Evolutionary conservation across 2,329 filamentous ascomycete species (phyloP), one percentile per base, ranked within the genome.

Genomic region (Drechslerella coelobrocha): DNA sequence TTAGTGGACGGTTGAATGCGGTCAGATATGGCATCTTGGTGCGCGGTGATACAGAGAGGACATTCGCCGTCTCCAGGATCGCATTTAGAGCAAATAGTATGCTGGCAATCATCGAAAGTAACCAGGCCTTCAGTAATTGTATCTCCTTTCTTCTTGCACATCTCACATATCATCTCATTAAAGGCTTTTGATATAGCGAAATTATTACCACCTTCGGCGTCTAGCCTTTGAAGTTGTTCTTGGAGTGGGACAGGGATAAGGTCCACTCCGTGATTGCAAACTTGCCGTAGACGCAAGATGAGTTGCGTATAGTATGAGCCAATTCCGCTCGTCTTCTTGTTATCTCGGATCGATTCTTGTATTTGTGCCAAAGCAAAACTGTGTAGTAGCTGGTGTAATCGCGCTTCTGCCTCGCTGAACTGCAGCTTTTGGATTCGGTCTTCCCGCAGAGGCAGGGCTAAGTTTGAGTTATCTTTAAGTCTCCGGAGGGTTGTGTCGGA

Each of bases 401-500:
- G 8, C 19, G 21, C 34, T 52, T 71, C 45, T 41, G 68, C n/a
- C 2, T 31, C 23, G 14, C n/a, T 24, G 23, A 73, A 61, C 21
- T 73, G 41, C 1, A 77, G 48, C 26, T 50, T 66, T 24, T 65
- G 56, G 31, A 54, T 37, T n/a, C 31, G 23, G n/a, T 72, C 53
- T 9, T 41, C 48, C n/a, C 51, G 57, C 2, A 23, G 31, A 1
- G 65, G 72, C 24, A 73, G 56, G 3, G 37, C 39, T 12, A 74
- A 52, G 21, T 65, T 59, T 1, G 57, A 53, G 7, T 19, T 24
- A 2, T 52, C 72, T 17, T 78, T 79, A 6, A 73, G 78, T 52
- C 78, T 65, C 24, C 78, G 75, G 24, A 79, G 72, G 55, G 76
- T 78, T 0, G 75, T 78, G 24, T 77, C 76, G 21, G 61, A 24